Evolutionary conservation across 371 early-diverging fungal species (phyloP), one percentile per base, ranked within the genome.

Genomic region (Paraphysoderma sedebokerense): DNA sequence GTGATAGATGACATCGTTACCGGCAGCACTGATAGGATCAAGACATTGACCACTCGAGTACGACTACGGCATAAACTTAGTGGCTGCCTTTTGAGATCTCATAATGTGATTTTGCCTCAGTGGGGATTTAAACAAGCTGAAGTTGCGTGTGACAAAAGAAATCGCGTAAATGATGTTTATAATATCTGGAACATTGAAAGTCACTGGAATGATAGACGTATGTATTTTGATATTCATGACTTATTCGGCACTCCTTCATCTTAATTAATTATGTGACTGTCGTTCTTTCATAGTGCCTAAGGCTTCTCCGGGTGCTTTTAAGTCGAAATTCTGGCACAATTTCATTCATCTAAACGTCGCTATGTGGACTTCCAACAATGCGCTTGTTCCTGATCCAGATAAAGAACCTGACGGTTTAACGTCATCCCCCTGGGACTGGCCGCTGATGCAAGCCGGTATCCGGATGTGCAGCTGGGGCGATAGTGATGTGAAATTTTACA

Each of bases 61-160:
- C 78, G 87, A 13, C 66, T 99, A 45, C 75, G 82, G 27, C 93
- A 98, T 60, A 62, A 61, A 7, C 52, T 58, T 27, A 62, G 76
- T 29, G 81, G 82, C n/a, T 96, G 96, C 58, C 77, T 87, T 30
- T 65, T 99, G 45, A 77, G 85, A 9, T 72, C 81, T 36, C 65
- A 77, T n/a, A 77, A 79, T 30, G 76, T 74, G 19, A 76, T 74
- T 24, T 74, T 96, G 33, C 99, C 99, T 3, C 77, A 86, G 51
- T 99, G 99, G 99, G 99, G 98, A 12, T 95, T 90, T 72, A 79
- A 81, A 50, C 99, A 99, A 64, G 71, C 79, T 3, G 99, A 98
- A 59, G 89, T 98, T 1, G 66, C 70, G 3, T 98, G 98, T 63
- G 81, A 85, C 49, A 68, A 80, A 48, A 67, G 71, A 27, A 64